phyloP scores from a whole-genome alignment of 768 basidiomycete species.

The Inosperma sp. region DNA sequence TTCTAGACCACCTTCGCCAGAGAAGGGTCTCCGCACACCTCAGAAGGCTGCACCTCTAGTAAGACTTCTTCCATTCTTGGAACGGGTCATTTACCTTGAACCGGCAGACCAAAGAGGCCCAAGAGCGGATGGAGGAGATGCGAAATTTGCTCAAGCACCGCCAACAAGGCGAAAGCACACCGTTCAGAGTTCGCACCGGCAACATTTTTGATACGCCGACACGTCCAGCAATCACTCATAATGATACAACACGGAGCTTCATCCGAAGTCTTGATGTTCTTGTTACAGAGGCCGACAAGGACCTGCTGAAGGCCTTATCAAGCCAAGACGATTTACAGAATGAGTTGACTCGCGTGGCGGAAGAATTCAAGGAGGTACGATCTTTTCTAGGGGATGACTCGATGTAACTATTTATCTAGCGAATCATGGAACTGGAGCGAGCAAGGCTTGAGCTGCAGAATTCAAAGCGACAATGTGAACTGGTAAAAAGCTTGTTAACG shows the following conservation, averaged over 20 bases:
- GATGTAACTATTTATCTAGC: constrained; percentile 34
- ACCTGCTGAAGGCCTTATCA: constrained; percentile 46
- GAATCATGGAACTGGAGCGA: constrained; percentile 58
- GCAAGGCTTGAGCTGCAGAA: constrained; percentile 61
- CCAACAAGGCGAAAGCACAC: constrained; percentile 50
- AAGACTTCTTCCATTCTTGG: constrained; percentile 13
- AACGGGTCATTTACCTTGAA: background rate
- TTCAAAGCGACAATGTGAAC: constrained; percentile 67
- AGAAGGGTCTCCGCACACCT: constrained; percentile 47
- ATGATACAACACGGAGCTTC: constrained; percentile 31
- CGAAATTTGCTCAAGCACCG: constrained; percentile 56
- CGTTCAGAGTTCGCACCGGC: constrained; percentile 41
- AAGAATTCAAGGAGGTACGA: constrained; percentile 57
- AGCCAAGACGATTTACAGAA: constrained; percentile 53
- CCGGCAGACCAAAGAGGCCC: constrained; percentile 64
- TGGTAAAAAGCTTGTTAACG: constrained; percentile 70
- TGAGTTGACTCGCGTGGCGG: constrained; percentile 45
- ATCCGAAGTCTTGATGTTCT: constrained; percentile 49
- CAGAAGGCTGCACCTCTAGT: constrained; percentile 44
- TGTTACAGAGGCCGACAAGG: constrained; percentile 53
- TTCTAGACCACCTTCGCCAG: constrained; percentile 53
- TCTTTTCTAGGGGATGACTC: background rate
- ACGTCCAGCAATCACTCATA: constrained; percentile 16
- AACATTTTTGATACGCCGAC: constrained; percentile 31
- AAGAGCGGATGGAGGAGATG: constrained; percentile 82